Evolutionary conservation across 371 early-diverging fungal species (phyloP).

Genomic region (Umbelopsis sp.): DNA sequence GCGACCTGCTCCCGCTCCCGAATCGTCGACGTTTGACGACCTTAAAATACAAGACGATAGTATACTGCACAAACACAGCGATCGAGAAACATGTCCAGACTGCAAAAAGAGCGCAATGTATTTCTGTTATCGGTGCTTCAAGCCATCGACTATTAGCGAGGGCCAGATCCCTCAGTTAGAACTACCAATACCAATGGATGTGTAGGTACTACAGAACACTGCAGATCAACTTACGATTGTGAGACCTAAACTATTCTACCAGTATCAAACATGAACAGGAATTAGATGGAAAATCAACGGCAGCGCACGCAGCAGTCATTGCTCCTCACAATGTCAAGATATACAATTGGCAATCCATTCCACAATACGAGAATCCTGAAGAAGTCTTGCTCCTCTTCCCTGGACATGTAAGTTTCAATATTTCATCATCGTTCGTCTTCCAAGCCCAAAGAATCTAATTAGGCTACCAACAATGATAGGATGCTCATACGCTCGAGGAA

Average conservation of each 20-base stretch:
- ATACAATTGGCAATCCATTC: constrained; percentile 57
- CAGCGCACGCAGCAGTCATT: constrained; percentile 83
- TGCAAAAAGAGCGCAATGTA: constrained; percentile 71
- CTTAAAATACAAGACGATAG: constrained; percentile 49
- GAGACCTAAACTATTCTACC: neutral
- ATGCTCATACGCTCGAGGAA: constrained; percentile 66
- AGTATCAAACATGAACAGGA: constrained; percentile 84
- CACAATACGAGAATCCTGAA: constrained; percentile 64
- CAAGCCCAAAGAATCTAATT: neutral
- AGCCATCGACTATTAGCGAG: constrained; percentile 54
- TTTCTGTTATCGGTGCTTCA: constrained; percentile 76
- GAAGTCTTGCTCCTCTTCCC: constrained; percentile 86
- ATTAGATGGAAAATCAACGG: constrained; percentile 84
- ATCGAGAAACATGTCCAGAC: constrained; percentile 50
- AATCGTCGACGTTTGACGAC: constrained; percentile 34
- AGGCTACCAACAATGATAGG: constrained; percentile 41
- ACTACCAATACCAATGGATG: constrained; percentile 77
- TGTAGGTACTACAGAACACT: constrained; percentile 48
- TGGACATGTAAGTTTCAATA: constrained; percentile 63
- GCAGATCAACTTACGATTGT: neutral
- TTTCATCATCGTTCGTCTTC: neutral
- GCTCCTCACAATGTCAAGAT: constrained; percentile 72
- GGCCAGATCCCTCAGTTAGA: constrained; percentile 64
- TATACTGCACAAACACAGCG: constrained; percentile 33
- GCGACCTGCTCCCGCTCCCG: constrained; percentile 2